These are phyloP conservation scores for Stipa capillata DNA, from an alignment of 176 grass and related monocot species.

Conservation along the genomic window DNA sequence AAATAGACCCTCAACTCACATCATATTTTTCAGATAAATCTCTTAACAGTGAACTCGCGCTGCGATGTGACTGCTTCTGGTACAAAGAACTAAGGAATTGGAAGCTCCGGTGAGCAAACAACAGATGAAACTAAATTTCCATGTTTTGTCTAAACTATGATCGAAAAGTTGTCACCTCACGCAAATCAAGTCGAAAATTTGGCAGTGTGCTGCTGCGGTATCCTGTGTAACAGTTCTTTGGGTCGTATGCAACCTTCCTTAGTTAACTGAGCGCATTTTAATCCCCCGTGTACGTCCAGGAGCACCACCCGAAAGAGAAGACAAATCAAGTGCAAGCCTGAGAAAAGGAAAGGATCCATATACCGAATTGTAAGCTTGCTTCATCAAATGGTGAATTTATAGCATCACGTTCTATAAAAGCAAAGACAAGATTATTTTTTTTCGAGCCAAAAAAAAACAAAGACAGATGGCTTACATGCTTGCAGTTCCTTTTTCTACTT, in stretches of 20 bases:
- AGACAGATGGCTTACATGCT: conserved; percentile 22
- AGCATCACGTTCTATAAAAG: neutral
- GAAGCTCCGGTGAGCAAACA: neutral
- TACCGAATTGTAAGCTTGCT: neutral
- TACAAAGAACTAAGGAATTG: neutral
- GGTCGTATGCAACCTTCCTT: neutral
- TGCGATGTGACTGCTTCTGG: neutral
- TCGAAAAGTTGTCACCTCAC: neutral
- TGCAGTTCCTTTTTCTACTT: neutral
- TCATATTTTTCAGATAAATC: neutral
- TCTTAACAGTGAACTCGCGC: neutral
- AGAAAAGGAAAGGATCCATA: neutral
- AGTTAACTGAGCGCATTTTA: neutral
- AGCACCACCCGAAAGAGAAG: neutral
- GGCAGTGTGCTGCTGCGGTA: neutral
- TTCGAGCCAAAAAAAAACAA: too few relatives aligned
- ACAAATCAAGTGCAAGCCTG: neutral
- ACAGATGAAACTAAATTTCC: neutral
- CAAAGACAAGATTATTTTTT: too few relatives aligned
- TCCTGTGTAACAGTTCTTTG: neutral
- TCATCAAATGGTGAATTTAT: neutral
- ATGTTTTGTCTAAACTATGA: neutral
- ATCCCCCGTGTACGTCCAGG: neutral
- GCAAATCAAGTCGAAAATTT: neutral
- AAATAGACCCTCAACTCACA: neutral